Evolutionary conservation across 768 basidiomycete species (phyloP).

Genomic region (Lactarius tabidus): DNA sequence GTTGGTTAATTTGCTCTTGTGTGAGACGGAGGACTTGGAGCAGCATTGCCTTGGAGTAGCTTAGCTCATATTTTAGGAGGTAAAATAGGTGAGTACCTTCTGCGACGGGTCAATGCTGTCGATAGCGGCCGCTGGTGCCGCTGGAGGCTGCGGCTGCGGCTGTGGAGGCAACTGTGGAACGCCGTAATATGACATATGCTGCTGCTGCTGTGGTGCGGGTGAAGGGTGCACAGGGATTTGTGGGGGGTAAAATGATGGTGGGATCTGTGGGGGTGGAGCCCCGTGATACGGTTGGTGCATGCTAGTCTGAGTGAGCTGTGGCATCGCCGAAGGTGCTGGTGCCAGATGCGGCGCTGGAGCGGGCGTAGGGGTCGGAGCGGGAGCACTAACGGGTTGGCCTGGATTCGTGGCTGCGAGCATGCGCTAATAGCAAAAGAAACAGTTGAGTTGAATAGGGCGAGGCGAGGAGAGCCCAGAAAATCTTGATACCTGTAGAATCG

Average conservation of each 20-base stretch:
- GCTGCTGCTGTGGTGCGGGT: slow-evolving; percentile 34
- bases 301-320: slow-evolving; percentile 26
- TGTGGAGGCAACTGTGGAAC: slow-evolving; percentile 33
- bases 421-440: slow-evolving; percentile 32
- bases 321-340: slow-evolving; percentile 28
- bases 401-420: slow-evolving; percentile 46
- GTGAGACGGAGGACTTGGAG: slow-evolving; percentile 82
- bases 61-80: background rate
- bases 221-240: slow-evolving; percentile 34
- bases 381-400: slow-evolving; percentile 2
- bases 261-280: slow-evolving; percentile 13
- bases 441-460: background rate
- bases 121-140: slow-evolving; percentile 31
- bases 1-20: slow-evolving; percentile 74
- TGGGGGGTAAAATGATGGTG: slow-evolving; percentile 28
- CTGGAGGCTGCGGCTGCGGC: slow-evolving; percentile 34
- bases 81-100: slow-evolving; percentile 20
- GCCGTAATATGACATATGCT: slow-evolving; percentile 23
- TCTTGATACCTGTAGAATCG: slow-evolving; percentile 64
- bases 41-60: slow-evolving; percentile 58
- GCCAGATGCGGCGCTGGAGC: slow-evolving; percentile 29
- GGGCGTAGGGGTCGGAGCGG: slow-evolving; percentile 20
- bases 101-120: slow-evolving; percentile 24
- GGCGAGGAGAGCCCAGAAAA: background rate
- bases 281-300: slow-evolving; percentile 25